Evolutionary conservation across 371 early-diverging fungal species (phyloP), one percentile per base, ranked within the genome.

Genomic region (Blyttiomyces sp.): DNA sequence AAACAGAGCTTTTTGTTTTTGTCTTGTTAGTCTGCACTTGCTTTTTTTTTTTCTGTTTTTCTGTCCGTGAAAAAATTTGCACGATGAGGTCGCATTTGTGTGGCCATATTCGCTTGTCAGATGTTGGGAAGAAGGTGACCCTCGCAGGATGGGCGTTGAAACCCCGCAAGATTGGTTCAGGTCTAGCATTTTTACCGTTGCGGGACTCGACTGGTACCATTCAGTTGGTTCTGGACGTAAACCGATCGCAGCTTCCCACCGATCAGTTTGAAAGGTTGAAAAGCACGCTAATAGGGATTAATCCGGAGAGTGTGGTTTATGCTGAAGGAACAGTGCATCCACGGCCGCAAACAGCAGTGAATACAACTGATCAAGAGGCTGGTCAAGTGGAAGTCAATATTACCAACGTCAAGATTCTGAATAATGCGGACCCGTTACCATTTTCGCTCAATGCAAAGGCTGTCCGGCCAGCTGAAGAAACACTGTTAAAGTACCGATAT

Each of bases 391-490:
- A 94, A 74, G 80, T 94, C 0, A 80, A 80, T 21, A 64, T 91
- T 17, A 63, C 79, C 2, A 58, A 67, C 0, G 49, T 91, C 19
- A 68, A 79, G 26, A 75, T 88, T n/a, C 76, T 94, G 35, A 92
- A 92, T 63, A 74, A 79, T 26, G 85, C 91, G 0, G 78, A 79
- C n/a, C 72, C 70, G 3, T 65, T 94, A 36, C 93, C 93, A 0
- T 92, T 94, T 52, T 53, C 61, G 32, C 63, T 53, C 4, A 16
- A 46, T 35, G 49, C 54, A 4, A 43, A 49, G 33, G 57, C 61
- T 17, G 31, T 34, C 16, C 79, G 87, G 86, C 90, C 90, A 11
- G 85, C 82, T 63, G 93, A 95, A 67, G 93, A 91, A 56, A 71
- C 84, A 0, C 81, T 94, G 27, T 72, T 93, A 6, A 84, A 84